Percentiles rank a stretch among this genome's conserved stretches.
phyloP scores from a whole-genome alignment of 306 rosid species.

The barrel medic (Medicago truncatula) region DNA sequence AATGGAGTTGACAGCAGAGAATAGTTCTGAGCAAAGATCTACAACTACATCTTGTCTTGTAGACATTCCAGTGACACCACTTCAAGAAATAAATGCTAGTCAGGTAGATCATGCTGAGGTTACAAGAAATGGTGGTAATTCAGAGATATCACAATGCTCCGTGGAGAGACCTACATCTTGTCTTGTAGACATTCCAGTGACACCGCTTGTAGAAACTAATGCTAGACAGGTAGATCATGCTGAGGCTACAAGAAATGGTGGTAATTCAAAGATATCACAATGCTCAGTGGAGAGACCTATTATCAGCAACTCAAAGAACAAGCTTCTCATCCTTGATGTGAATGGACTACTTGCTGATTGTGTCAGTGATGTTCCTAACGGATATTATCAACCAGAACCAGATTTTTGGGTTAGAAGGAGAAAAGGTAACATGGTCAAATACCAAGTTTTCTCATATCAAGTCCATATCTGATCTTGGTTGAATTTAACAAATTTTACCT shows the following conservation, averaged over 20 bases:
- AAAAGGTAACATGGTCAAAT: constrained; percentile 61
- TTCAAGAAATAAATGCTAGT: constrained; percentile 41
- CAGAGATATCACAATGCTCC: too few species aligned
- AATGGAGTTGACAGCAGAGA: constrained; percentile 30
- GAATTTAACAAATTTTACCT: constrained; percentile 33
- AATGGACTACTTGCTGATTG: constrained; percentile 92
- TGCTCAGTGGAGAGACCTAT: constrained; percentile 44
- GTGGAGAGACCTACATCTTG: constrained; percentile 11
- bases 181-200: constrained; percentile 30
- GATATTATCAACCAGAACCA: constrained; percentile 45
- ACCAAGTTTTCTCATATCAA: constrained; percentile 31
- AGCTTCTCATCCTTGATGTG: constrained; percentile 93
- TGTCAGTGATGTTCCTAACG: constrained; percentile 40
- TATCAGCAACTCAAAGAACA: constrained; percentile 52
- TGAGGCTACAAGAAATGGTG: constrained; percentile 31
- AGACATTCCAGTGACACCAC: constrained; percentile 32
- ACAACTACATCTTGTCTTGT: constrained; percentile 26
- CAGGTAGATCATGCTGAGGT: constrained; percentile 31
- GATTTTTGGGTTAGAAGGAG: constrained; percentile 45
- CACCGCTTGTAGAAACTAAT: constrained; percentile 40
- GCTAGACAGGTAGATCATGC: constrained; percentile 31
- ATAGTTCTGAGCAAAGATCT: constrained; percentile 22
- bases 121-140: constrained; percentile 25
- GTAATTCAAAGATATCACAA: constrained; percentile 39
- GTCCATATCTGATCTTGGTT: constrained; percentile 34